Evolutionary conservation across 768 basidiomycete genomes (phyloP), one percentile per base, ranked within the genome.

Genomic region (Leucocoprinus leucothites): DNA sequence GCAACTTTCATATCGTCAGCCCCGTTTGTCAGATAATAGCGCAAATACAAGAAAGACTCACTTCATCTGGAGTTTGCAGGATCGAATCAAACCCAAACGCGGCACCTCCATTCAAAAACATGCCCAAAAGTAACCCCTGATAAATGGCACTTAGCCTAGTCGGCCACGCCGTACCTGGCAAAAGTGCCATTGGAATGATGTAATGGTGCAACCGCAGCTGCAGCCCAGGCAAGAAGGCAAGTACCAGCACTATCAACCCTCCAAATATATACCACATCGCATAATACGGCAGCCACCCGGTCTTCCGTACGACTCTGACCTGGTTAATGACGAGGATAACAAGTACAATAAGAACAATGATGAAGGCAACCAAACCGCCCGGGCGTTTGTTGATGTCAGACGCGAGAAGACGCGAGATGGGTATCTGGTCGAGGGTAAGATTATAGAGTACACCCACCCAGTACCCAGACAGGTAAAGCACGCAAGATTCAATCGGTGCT

Each of bases 41-140:
- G 35, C 1, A 19, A 25, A 51, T 24, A n/a, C 16, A 31, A 34
- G 38, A 49, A 44, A 21, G n/a, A 70, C 81, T 57, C 62, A 91
- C 91, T 63, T 86, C 84, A 22, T 71, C 82, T 4, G 79, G 70
- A 1, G 91, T 94, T 67, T 95, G 83, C 46, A 95, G 65, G 41
- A 94, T 89, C 1, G 88, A 83, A 59, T 80, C 89, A 60, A 90
- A 85, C 1, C 88, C 91, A 69, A 86, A 95, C 5, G 86, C 87
- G 2, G 86, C 89, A 18, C 79, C 83, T 2, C 85, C 91, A 61
- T 91, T 88, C 53, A 90, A 67, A 69, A 93, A 93, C 69, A 94
- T 77, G 1, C 93, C 92, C 28, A 94, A 74, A 13, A 93, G 72
- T 65, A 93, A 84, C 1, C 86, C 90, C 69, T 93, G 91, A 65